Percentiles rank a stretch among this genome's conserved stretches.
phyloP scores from a whole-genome alignment of 768 basidiomycete species.

The Tulasnella sp. region DNA sequence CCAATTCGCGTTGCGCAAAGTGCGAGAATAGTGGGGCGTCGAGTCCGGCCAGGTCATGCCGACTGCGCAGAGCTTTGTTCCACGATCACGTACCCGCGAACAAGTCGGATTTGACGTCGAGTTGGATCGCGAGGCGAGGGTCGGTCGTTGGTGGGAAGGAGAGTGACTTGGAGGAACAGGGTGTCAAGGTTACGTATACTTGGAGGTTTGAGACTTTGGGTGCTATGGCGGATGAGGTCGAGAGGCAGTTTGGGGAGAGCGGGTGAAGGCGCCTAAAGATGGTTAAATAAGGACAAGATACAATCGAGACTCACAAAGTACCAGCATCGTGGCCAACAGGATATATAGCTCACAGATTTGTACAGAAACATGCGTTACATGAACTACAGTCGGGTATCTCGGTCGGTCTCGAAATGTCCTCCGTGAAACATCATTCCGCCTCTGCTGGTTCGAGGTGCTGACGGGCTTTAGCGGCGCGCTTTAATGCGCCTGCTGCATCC shows the following conservation, averaged over 20 bases:
- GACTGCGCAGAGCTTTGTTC: constrained; percentile 57
- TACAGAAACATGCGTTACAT: too few species aligned
- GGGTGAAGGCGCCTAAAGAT: not conserved
- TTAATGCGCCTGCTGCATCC: too few species aligned
- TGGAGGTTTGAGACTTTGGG: constrained; percentile 49
- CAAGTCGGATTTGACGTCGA: constrained; percentile 46
- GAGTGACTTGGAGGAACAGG: constrained; percentile 7
- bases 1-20: constrained; percentile 40
- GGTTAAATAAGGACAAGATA: not conserved
- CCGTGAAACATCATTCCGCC: too few species aligned
- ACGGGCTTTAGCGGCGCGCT: too few species aligned
- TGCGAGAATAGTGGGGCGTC: constrained; percentile 34
- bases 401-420: too few species aligned
- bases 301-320: too few species aligned
- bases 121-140: constrained; percentile 58
- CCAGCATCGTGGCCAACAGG: too few species aligned
- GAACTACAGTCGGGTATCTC: too few species aligned
- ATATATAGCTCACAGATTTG: too few species aligned
- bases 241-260: constrained; percentile 31
- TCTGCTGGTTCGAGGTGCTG: too few species aligned
- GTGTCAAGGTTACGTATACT: constrained; percentile 27
- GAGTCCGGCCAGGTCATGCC: constrained; percentile 47
- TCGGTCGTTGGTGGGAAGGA: constrained; percentile 40
- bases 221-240: constrained; percentile 53
- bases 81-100: constrained; percentile 63